Evolutionary conservation across 768 basidiomycete species (phyloP), one percentile per base, ranked within the genome.

Genomic region (Roridomyces roridus): DNA sequence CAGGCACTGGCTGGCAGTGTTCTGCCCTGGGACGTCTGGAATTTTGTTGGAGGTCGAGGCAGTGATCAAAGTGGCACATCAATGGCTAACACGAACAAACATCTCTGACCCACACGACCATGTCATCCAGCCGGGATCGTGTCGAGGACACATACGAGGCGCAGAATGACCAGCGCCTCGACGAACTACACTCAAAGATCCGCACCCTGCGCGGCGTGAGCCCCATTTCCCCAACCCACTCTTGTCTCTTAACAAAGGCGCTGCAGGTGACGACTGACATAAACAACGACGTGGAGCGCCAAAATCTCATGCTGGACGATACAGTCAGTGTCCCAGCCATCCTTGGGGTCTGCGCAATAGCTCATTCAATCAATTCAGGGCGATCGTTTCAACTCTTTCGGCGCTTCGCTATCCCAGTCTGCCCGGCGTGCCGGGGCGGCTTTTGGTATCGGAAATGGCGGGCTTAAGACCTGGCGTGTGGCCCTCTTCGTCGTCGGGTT

Each of bases 231-330:
- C 20, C 43, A n/a, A n/a, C 25, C 0, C 15, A 6, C 35, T 36
- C 21, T 49, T 34, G 31, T 50, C 40, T 7, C n/a, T 35, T 29
- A 51, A 37, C 17, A 35, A 31, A 17, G n/a, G n/a, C n/a, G n/a
- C n/a, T n/a, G n/a, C 52, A 94, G 92, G 81, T 95, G n/a, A 94
- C 92, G 12, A 89, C 85, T 3, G 92, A 95, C 74, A 93, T 95
- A 35, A 80, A 95, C 68, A 83, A 85, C 58, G 93, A 94, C 65
- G 88, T 88, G 1, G 92, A 95, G 72, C 77, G 87, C 10, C 93
- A 94, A 74, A 94, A 94, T 65, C 67, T 82, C 3, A 83, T 88
- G 50, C 76, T 95, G 23, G 91, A 94, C 64, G 84, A 88, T 35
- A 86, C 91, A 3, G 92, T 92, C 57, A 59, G 87, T 67, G 46